Percentiles rank a stretch among this genome's conserved stretches.
Evolutionary conservation across 257 asterid genomes (phyloP).

Genomic region (Fraxinus pennsylvanica): DNA sequence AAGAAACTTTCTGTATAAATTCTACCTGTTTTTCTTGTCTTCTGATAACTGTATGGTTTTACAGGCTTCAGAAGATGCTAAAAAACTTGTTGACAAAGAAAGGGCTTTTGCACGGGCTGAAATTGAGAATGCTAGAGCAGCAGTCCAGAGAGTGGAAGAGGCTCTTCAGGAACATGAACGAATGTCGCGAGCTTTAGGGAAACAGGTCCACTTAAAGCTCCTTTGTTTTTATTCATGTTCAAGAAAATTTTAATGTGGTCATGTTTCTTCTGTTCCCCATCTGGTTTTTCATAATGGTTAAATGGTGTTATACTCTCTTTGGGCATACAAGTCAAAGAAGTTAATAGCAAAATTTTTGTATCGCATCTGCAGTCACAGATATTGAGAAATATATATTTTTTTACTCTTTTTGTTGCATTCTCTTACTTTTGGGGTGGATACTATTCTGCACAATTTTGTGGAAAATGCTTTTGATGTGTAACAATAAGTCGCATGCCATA

Average conservation of each 20-base stretch:
- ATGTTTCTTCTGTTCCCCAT: neutral
- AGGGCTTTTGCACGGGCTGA: constrained; percentile 89
- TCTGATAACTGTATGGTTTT: constrained; percentile 8
- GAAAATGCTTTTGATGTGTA: neutral
- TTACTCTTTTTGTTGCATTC: neutral
- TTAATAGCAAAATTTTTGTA: neutral
- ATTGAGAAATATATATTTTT: neutral
- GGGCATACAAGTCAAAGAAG: neutral
- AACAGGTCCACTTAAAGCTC: constrained; percentile 58
- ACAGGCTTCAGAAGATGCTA: constrained; percentile 98
- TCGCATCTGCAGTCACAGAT: neutral
- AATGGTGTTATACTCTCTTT: neutral
- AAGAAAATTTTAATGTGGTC: neutral
- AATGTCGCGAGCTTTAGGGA: constrained; percentile 78
- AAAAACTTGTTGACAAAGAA: constrained; percentile 84
- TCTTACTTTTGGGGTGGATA: neutral
- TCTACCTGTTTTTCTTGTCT: neutral
- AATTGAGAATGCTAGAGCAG: constrained; percentile 94
- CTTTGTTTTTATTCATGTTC: constrained; percentile 11
- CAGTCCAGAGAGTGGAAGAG: constrained; percentile 97
- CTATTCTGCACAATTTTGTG: neutral
- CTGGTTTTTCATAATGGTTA: neutral
- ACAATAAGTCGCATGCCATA: too few species aligned
- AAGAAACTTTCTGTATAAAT: too few species aligned
- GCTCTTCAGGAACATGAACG: constrained; percentile 92